These are phyloP conservation scores for Dictyostelium citrinum DNA, from an alignment of 78 protist genomes.

Conservation along the genomic window DNA sequence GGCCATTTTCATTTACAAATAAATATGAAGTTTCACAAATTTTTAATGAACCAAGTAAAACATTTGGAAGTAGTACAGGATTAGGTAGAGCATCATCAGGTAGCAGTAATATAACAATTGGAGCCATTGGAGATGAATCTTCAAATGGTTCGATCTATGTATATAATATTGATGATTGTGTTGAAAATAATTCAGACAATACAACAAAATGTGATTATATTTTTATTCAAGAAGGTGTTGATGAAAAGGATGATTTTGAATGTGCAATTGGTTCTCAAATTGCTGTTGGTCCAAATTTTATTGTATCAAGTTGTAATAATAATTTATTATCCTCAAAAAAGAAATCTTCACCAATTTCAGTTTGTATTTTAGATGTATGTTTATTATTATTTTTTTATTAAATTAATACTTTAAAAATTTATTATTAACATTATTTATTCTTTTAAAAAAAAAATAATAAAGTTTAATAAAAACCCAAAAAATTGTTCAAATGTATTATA, in stretches of 20 bases:
- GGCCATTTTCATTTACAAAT: slow-evolving; percentile 33
- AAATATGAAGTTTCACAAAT: slow-evolving; percentile 17
- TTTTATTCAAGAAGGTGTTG: slow-evolving; percentile 1
- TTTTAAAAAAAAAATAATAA: not conserved
- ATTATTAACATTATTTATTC: too few species aligned
- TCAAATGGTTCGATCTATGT: not conserved
- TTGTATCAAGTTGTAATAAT: slow-evolving; percentile 42
- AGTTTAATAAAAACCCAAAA: not conserved
- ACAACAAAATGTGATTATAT: not conserved
- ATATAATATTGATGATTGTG: slow-evolving; percentile 21
- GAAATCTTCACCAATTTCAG: slow-evolving; percentile 25
- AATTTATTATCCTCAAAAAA: slow-evolving; percentile 8
- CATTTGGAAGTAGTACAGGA: slow-evolving; percentile 32
- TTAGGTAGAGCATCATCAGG: not conserved
- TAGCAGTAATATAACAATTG: not conserved
- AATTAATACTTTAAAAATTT: too few species aligned
- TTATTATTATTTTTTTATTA: too few species aligned
- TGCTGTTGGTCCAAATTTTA: slow-evolving; percentile 48
- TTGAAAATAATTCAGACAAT: not conserved
- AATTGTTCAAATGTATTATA: slow-evolving; percentile 27
- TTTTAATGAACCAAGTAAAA: slow-evolving; percentile 15
- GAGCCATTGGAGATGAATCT: slow-evolving; percentile 33
- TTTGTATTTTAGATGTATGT: slow-evolving; percentile 64
- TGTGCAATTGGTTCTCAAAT: slow-evolving; percentile 26
- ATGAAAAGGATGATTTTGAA: not conserved